A percentile compares a stretch with the other conserved stretches of the same genome.
Evolutionary conservation across 2,329 filamentous ascomycete genomes (phyloP).

Genomic region (Amphichorda felina): DNA sequence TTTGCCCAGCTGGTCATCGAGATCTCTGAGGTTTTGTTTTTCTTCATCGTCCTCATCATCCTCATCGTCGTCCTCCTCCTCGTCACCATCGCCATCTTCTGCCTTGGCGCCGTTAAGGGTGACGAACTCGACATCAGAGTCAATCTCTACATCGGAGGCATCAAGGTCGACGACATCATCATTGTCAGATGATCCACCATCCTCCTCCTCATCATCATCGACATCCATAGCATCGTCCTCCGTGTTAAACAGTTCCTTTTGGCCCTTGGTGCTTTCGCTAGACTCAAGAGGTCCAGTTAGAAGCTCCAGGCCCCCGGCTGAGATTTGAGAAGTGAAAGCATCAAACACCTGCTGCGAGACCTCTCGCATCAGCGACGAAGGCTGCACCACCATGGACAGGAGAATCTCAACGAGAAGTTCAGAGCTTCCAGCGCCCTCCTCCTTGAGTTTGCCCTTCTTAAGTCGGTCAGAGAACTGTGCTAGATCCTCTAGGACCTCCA

Average conservation of each 20-base stretch:
- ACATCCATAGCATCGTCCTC: conserved; percentile 48
- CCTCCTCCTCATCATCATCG: conserved; percentile 23
- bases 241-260: conserved; percentile 72
- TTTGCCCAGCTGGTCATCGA: conserved; percentile 64
- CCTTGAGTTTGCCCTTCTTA: conserved; percentile 29
- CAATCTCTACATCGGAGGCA: conserved; percentile 7
- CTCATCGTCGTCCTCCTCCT: conserved; percentile 27
- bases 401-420: conserved; percentile 77
- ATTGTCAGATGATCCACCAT: conserved; percentile 20
- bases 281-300: conserved; percentile 59
- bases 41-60: conserved; percentile 31
- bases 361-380: conserved; percentile 73
- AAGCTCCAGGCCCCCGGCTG: conserved; percentile 56
- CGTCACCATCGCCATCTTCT: conserved; percentile 26
- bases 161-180: conserved; percentile 17
- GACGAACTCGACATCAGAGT: conserved; percentile 37
- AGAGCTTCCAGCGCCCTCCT: conserved; percentile 41
- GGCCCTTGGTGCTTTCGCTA: conserved; percentile 71
- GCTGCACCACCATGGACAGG: conserved; percentile 78
- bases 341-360: conserved; percentile 82
- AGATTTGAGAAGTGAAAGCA: conserved; percentile 67
- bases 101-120: conserved; percentile 28
- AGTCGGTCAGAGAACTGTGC: conserved; percentile 61
- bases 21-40: conserved; percentile 26
- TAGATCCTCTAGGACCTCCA: conserved; percentile 74